Evolutionary conservation across 2,329 filamentous ascomycete genomes (phyloP).

Genomic region (Triangularia verruculosa): DNA sequence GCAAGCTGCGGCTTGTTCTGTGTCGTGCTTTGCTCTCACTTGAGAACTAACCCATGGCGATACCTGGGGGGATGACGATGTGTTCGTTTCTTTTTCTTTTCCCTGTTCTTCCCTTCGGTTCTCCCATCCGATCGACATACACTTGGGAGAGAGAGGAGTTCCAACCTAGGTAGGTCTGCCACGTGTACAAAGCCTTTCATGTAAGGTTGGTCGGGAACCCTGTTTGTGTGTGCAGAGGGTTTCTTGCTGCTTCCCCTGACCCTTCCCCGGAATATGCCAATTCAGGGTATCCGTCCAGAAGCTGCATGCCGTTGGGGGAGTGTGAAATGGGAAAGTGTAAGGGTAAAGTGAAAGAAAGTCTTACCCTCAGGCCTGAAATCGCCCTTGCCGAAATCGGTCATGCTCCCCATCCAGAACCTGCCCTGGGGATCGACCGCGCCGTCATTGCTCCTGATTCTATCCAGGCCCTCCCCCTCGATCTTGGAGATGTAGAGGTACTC

Average conservation of each 20-base stretch:
- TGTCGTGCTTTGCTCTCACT: not conserved
- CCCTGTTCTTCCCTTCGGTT: not conserved
- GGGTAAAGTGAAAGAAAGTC: constrained; percentile 24
- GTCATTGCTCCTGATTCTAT: constrained; percentile 71
- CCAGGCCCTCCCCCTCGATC: constrained; percentile 41
- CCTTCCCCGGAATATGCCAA: not conserved
- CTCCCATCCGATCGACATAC: not conserved
- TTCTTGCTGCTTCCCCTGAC: not conserved
- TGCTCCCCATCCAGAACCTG: constrained; percentile 79
- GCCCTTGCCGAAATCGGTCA: constrained; percentile 68
- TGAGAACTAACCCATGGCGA: not conserved
- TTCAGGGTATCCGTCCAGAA: not conserved
- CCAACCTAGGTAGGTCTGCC: constrained; percentile 5
- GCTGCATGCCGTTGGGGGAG: not conserved
- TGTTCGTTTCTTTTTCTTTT: not conserved
- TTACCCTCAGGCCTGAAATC: constrained; percentile 59
- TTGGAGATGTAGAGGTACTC: constrained; percentile 52
- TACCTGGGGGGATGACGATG: not conserved
- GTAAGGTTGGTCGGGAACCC: constrained; percentile 7
- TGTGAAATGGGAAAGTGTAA: constrained; percentile 1
- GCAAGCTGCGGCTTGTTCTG: not conserved
- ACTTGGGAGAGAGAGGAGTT: too few species aligned
- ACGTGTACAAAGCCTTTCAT: constrained; percentile 16
- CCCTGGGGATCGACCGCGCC: constrained; percentile 77
- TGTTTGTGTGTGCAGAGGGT: not conserved